Percentiles rank a stretch among this genome's conserved stretches.
These are phyloP conservation scores for Larix kaempferi DNA, from an alignment of 75 land plant genomes.

Conservation along the genomic window DNA sequence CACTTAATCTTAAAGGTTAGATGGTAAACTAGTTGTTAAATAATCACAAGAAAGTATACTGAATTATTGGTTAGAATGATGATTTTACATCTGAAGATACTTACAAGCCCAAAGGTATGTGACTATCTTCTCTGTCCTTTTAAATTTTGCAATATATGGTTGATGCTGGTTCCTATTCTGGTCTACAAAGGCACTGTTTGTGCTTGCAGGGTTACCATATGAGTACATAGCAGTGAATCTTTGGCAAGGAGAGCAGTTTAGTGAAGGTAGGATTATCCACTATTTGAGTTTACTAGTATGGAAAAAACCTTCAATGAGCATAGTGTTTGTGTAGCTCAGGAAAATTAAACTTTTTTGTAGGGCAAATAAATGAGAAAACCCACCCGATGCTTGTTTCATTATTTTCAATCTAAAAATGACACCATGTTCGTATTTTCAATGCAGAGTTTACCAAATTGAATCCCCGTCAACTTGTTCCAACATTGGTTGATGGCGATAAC, in stretches of 20 bases:
- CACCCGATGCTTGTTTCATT: neutral
- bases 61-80: neutral
- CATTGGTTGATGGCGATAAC: slow-evolving; percentile 41
- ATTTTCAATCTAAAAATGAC: neutral
- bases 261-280: slow-evolving; percentile 29
- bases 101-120: neutral
- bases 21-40: neutral
- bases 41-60: neutral
- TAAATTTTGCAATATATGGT: neutral
- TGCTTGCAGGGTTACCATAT: slow-evolving; percentile 38
- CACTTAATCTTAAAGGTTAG: slow-evolving; percentile 61
- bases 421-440: neutral
- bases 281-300: neutral
- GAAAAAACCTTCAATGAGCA: neutral
- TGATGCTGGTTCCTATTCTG: neutral
- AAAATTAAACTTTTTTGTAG: neutral
- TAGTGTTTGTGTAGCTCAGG: neutral
- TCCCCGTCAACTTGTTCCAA: slow-evolving; percentile 42
- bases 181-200: neutral
- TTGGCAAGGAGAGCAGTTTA: slow-evolving; percentile 44
- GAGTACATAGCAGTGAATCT: slow-evolving; percentile 67
- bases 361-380: neutral
- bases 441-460: slow-evolving; percentile 41
- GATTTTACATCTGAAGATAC: neutral
- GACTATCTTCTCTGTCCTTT: neutral